phyloP scores from a whole-genome alignment of 257 asterid species.

The Solanum sparsipilum region DNA sequence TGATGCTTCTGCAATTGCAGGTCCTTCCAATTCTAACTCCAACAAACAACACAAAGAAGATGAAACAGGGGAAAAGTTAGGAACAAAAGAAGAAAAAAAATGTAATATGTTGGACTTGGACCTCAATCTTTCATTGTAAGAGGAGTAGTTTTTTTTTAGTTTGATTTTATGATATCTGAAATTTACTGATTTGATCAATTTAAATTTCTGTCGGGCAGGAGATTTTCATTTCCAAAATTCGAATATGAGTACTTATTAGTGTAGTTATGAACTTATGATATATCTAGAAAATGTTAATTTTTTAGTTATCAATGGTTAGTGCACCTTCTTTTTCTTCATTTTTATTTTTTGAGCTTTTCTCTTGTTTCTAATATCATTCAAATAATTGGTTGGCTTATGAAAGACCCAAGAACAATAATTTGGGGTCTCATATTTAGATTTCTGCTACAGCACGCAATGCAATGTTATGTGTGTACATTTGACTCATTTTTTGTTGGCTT shows the following conservation, averaged over 20 bases:
- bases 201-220: too few relatives aligned
- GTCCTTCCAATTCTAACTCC: background rate
- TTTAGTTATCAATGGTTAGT: background rate
- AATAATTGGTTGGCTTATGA: background rate
- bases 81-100: background rate
- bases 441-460: background rate
- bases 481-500: background rate
- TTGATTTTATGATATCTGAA: background rate
- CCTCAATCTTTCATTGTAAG: constrained; percentile 24
- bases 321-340: background rate
- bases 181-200: background rate
- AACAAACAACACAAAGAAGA: background rate
- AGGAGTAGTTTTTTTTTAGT: background rate
- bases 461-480: background rate
- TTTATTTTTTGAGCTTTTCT: too few relatives aligned
- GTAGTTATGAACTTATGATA: background rate
- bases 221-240: background rate
- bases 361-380: background rate
- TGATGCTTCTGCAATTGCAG: background rate
- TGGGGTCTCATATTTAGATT: background rate
- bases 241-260: background rate
- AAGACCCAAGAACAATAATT: background rate
- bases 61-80: background rate
- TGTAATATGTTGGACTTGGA: constrained; percentile 24
- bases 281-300: background rate